These are phyloP conservation scores for Limonium bicolor DNA, from an alignment of 148 eudicot genomes.

Conservation along the genomic window DNA sequence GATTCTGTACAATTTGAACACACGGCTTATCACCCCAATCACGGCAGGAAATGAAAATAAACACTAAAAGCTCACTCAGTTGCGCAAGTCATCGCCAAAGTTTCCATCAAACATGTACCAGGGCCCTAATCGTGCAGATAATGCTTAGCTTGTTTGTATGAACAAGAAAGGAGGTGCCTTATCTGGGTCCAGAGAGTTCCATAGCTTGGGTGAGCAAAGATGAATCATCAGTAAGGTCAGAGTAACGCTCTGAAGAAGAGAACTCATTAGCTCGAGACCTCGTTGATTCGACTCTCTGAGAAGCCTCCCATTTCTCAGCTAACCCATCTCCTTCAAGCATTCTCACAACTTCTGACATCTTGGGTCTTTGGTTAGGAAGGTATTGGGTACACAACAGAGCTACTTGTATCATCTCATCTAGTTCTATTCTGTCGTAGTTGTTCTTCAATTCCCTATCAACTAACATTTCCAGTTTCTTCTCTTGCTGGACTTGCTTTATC, in stretches of 20 bases:
- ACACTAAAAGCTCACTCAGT: too few relatives aligned
- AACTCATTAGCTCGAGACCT: constrained; percentile 31
- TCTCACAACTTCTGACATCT: constrained; percentile 64
- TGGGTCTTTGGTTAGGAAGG: constrained; percentile 46
- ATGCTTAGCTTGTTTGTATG: background rate
- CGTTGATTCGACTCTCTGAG: constrained; percentile 40
- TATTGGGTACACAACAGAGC: constrained; percentile 57
- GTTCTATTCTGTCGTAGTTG: constrained; percentile 38
- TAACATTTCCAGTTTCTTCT: constrained; percentile 45
- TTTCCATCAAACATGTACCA: too few relatives aligned
- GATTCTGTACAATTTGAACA: too few relatives aligned
- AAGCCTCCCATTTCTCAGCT: constrained; percentile 71
- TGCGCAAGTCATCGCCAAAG: too few relatives aligned
- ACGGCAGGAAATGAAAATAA: too few relatives aligned
- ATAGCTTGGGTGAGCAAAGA: constrained; percentile 58
- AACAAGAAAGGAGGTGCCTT: background rate
- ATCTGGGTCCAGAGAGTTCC: constrained; percentile 75
- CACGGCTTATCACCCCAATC: too few relatives aligned
- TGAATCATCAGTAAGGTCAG: constrained; percentile 65
- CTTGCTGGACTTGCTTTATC: constrained; percentile 59
- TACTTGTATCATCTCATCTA: constrained; percentile 58
- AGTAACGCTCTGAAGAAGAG: constrained; percentile 45
- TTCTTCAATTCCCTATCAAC: constrained; percentile 45
- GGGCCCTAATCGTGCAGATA: too few relatives aligned
- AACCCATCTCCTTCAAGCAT: constrained; percentile 81